Evolutionary conservation across 495 filamentous ascomycete genomes (phyloP).

Genomic region (Clohesyomyces aquaticus): DNA sequence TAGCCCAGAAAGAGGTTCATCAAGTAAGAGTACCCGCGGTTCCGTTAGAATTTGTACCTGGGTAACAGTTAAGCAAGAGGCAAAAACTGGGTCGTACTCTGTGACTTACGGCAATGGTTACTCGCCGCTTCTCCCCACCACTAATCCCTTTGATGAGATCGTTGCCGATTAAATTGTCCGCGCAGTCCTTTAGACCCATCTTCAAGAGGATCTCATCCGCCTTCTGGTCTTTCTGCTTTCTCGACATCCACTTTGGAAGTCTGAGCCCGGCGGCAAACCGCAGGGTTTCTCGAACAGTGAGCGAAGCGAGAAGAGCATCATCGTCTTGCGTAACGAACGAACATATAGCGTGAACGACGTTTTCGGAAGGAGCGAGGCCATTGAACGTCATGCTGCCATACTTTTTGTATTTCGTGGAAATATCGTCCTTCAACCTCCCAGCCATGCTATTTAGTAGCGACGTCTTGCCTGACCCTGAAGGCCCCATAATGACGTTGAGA

Average conservation of each 20-base stretch:
- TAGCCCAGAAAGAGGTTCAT: conserved; percentile 66
- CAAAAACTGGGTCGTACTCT: no score
- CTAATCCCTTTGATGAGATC: conserved; percentile 75
- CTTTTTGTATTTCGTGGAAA: conserved; percentile 57
- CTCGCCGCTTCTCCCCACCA: conserved; percentile 74
- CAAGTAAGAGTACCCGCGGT: conserved; percentile 68
- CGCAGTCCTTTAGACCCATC: conserved; percentile 77
- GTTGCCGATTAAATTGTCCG: conserved; percentile 71
- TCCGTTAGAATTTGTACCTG: conserved; percentile 70
- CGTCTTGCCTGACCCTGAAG: conserved; percentile 75
- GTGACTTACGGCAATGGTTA: conserved; percentile 65
- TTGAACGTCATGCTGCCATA: conserved; percentile 68
- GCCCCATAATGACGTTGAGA: conserved; percentile 78
- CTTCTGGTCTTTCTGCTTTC: conserved; percentile 62
- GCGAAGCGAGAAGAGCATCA: conserved; percentile 70
- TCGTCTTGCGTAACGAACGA: conserved; percentile 80
- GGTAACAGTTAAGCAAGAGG: no score
- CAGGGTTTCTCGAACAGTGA: conserved; percentile 75
- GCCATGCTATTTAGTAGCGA: conserved; percentile 72
- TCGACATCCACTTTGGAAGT: conserved; percentile 68
- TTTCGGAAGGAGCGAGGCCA: conserved; percentile 63
- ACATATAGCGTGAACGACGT: conserved; percentile 67
- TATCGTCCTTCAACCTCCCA: conserved; percentile 60
- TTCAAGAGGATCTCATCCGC: conserved; percentile 73
- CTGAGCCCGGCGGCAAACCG: conserved; percentile 66